These are phyloP conservation scores for Aschersonia sp. DNA, from an alignment of 2,329 filamentous ascomycete genomes.

Conservation along the genomic window DNA sequence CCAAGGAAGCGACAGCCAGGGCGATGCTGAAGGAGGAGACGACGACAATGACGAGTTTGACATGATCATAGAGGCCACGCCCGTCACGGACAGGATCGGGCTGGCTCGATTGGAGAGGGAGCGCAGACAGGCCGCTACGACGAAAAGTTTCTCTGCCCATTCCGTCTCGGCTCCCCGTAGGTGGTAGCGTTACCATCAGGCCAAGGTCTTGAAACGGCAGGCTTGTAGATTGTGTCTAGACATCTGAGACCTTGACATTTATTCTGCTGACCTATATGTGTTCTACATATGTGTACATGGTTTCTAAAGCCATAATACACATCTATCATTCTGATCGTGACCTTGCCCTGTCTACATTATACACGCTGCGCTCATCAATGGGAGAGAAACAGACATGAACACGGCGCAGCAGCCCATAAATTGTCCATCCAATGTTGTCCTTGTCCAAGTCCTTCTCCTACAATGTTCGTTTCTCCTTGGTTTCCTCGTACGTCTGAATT, in stretches of 20 bases:
- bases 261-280: too few relatives aligned
- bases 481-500: conserved; percentile 78
- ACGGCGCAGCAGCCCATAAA: too few relatives aligned
- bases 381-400: too few relatives aligned
- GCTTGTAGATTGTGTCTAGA: too few relatives aligned
- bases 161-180: conserved; percentile 32
- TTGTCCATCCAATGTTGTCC: neutral
- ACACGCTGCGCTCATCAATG: too few relatives aligned
- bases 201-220: neutral
- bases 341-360: too few relatives aligned
- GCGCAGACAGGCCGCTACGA: conserved; percentile 29
- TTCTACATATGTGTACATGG: too few relatives aligned
- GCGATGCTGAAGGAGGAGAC: conserved; percentile 37
- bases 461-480: conserved; percentile 51
- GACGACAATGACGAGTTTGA: conserved; percentile 73
- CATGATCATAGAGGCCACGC: conserved; percentile 81
- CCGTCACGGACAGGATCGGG: conserved; percentile 75
- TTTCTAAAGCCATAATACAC: too few relatives aligned
- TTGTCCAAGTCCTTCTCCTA: conserved; percentile 9
- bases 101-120: conserved; percentile 42
- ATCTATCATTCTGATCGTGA: too few relatives aligned
- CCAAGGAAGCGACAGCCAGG: conserved; percentile 36
- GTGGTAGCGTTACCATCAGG: conserved; percentile 16
- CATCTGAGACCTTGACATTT: too few relatives aligned
- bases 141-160: conserved; percentile 37